These are phyloP conservation scores for Balakata baccata DNA, from an alignment of 345 rosid genomes.

Conservation along the genomic window DNA sequence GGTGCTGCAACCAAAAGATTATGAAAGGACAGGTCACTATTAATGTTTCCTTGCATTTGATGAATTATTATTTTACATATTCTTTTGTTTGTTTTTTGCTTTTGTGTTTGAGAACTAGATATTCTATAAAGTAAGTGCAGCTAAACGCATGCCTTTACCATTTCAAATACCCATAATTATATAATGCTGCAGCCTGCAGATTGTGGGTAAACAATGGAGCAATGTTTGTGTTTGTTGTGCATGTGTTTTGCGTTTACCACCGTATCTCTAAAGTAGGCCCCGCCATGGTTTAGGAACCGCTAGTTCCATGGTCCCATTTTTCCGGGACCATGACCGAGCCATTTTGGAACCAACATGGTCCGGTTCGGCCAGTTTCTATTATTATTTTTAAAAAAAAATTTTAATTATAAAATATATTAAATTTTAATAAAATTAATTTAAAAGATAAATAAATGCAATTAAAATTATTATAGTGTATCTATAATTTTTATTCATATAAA, in stretches of 20 bases:
- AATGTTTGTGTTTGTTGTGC: not conserved
- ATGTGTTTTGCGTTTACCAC: not conserved
- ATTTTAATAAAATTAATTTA: too few species aligned
- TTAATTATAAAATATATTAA: too few species aligned
- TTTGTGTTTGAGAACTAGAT: not conserved
- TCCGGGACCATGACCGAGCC: too few species aligned
- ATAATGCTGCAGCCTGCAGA: not conserved
- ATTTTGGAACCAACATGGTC: too few species aligned
- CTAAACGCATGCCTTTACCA: not conserved
- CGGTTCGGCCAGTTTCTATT: too few species aligned
- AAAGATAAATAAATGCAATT: too few species aligned
- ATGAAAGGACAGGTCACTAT: slow-evolving; percentile 74
- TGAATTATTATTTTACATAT: not conserved
- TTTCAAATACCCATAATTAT: not conserved
- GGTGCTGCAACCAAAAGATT: slow-evolving; percentile 63
- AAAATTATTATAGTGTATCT: too few species aligned
- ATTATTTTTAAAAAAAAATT: too few species aligned
- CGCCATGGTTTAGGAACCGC: too few species aligned
- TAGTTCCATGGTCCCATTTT: too few species aligned
- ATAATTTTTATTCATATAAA: too few species aligned
- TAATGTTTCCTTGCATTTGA: not conserved
- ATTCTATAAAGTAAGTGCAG: not conserved
- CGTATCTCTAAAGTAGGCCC: too few species aligned
- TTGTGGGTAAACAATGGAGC: not conserved
- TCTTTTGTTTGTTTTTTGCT: not conserved